Evolutionary conservation across 208 protist species (phyloP).

Genomic region (Vickermania spadyakhi): DNA sequence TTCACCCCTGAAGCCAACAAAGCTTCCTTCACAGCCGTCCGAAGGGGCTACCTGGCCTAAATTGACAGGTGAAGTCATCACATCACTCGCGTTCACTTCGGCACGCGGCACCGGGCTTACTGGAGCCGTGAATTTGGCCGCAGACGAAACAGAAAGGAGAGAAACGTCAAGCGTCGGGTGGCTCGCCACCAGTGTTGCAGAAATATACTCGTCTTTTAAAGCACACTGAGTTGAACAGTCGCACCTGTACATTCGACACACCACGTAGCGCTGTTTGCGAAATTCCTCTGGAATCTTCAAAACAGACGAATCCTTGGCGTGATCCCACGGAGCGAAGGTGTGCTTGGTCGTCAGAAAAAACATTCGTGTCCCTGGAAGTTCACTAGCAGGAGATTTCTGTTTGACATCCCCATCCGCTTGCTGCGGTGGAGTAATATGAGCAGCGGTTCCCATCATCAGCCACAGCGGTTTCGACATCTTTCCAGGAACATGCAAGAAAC

Average conservation of each 20-base stretch:
- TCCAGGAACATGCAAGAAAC: conserved; percentile 71
- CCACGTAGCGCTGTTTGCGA: conserved; percentile 57
- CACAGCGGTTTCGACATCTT: conserved; percentile 73
- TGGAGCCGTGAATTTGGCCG: too few relatives aligned
- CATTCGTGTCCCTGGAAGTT: background rate
- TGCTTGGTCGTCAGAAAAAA: conserved; percentile 75
- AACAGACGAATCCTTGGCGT: conserved; percentile 27
- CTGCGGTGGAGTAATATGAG: conserved; percentile 13
- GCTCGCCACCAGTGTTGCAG: conserved; percentile 25
- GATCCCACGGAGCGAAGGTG: conserved; percentile 69
- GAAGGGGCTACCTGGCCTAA: too few relatives aligned
- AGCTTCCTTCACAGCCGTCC: too few relatives aligned
- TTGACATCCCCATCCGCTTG: too few relatives aligned
- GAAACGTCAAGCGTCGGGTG: background rate
- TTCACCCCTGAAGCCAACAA: conserved; percentile 51
- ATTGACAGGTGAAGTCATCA: too few relatives aligned
- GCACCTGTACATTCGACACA: conserved; percentile 32
- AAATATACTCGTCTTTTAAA: conserved; percentile 11
- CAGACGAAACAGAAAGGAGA: conserved; percentile 3
- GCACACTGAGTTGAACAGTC: conserved; percentile 12
- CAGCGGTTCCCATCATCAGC: conserved; percentile 82
- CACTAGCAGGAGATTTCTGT: too few relatives aligned
- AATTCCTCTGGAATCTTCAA: conserved; percentile 76
- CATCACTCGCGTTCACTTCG: too few relatives aligned
- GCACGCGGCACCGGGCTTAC: too few relatives aligned